Conservation (phyloP, 2,329 filamentous ascomycete genomes). For the Diaporthe sp. region DNA sequence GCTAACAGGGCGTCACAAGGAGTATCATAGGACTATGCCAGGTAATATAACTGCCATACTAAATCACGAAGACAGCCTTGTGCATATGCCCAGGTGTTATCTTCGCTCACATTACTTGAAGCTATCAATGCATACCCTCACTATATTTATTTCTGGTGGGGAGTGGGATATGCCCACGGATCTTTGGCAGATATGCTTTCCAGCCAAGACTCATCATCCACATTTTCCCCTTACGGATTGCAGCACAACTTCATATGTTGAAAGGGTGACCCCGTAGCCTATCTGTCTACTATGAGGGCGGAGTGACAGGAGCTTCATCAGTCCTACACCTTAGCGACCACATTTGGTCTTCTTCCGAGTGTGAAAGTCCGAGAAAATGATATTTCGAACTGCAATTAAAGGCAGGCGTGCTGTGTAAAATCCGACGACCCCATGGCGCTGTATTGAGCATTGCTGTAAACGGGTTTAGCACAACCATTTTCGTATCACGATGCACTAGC, state of each 20-base stretch:
- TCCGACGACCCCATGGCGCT: not conserved
- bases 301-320: not conserved
- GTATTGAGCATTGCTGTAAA: not conserved
- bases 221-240: not conserved
- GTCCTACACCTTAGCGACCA: not conserved
- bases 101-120: not conserved
- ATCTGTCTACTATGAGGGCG: not conserved
- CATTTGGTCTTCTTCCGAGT: not conserved
- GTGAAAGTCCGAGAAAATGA: not conserved
- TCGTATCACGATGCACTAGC: not conserved
- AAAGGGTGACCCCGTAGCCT: not conserved
- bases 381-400: not conserved
- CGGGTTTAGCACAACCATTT: not conserved
- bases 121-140: too few species aligned
- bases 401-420: too few species aligned
- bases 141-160: not conserved
- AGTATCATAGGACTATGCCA: not conserved
- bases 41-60: not conserved
- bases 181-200: not conserved
- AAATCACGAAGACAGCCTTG: not conserved
- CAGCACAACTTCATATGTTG: not conserved
- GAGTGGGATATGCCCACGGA: not conserved
- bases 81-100: too few species aligned
- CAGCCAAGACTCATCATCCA: not conserved
- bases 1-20: not conserved